Percentiles rank a stretch among this genome's conserved stretches.
Conservation (phyloP, 768 basidiomycete species). For the Panellus pusillus region DNA sequence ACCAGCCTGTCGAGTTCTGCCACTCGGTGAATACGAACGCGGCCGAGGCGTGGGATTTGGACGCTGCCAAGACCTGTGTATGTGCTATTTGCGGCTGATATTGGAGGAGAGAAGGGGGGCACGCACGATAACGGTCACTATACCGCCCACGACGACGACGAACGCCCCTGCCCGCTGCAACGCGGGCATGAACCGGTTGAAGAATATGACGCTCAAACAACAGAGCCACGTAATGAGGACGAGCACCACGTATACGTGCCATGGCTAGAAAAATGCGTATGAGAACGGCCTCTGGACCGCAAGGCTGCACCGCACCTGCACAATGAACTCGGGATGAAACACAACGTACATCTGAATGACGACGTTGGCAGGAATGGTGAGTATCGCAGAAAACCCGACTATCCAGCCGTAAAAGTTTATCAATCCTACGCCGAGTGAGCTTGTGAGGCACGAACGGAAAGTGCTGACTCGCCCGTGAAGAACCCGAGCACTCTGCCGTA, state of each 20-base stretch:
- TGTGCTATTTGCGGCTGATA: neutral
- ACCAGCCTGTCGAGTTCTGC: constrained; percentile 21
- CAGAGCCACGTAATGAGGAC: constrained; percentile 15
- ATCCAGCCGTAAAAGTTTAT: constrained; percentile 19
- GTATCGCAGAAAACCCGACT: constrained; percentile 11
- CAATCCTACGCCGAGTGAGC: neutral
- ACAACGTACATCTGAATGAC: constrained; percentile 19
- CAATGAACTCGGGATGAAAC: constrained; percentile 17
- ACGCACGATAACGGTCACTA: constrained; percentile 15
- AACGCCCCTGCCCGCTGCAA: constrained; percentile 14
- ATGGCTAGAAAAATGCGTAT: constrained; percentile 8
- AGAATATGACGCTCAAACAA: constrained; percentile 14
- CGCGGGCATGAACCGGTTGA: constrained; percentile 15
- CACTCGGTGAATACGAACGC: constrained; percentile 17
- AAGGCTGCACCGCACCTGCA: constrained; percentile 1
- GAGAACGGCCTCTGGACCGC: neutral
- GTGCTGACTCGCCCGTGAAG: constrained; percentile 12
- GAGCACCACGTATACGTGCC: constrained; percentile 15
- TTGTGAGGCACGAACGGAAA: neutral
- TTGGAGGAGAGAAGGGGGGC: neutral
- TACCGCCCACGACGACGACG: constrained; percentile 16
- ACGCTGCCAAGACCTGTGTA: constrained; percentile 12
- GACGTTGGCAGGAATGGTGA: constrained; percentile 14
- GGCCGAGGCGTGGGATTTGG: constrained; percentile 17
- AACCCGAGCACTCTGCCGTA: constrained; percentile 17